Conservation (phyloP, 2,329 filamentous ascomycete species). For the Calonectria montana region DNA sequence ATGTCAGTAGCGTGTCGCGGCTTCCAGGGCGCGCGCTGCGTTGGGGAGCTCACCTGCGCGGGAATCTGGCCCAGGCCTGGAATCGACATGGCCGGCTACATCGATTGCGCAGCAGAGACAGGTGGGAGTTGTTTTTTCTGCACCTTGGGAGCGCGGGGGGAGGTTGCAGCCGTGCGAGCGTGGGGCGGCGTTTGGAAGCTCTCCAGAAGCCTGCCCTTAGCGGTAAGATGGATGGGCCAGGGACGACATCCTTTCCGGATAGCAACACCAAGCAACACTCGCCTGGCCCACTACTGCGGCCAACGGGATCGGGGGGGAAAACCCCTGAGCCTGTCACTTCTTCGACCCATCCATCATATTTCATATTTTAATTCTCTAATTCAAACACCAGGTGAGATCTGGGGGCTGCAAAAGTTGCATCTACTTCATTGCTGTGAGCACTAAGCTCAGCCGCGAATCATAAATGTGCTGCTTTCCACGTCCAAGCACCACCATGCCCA, state of each 20-base stretch:
- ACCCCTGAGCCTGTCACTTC: too few relatives aligned
- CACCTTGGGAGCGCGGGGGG: slow-evolving; percentile 17
- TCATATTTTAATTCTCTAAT: neutral
- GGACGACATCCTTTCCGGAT: slow-evolving; percentile 11
- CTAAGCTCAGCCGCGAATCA: neutral
- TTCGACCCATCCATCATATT: neutral
- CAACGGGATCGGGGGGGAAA: too few relatives aligned
- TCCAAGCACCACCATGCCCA: neutral
- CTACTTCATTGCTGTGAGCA: neutral
- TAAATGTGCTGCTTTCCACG: neutral
- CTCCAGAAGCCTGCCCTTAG: slow-evolving; percentile 41
- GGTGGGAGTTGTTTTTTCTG: slow-evolving; percentile 24
- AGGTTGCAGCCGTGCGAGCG: slow-evolving; percentile 20
- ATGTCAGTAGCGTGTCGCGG: slow-evolving; percentile 25
- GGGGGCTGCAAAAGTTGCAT: too few relatives aligned
- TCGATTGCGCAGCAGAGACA: slow-evolving; percentile 36
- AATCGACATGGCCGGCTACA: slow-evolving; percentile 72
- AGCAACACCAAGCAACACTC: neutral
- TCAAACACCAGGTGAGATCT: neutral
- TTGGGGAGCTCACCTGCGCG: slow-evolving; percentile 60
- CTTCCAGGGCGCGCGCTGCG: neutral
- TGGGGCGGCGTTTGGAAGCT: slow-evolving; percentile 41
- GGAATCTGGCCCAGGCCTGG: slow-evolving; percentile 78
- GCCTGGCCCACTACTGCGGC: neutral
- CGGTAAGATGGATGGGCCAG: slow-evolving; percentile 8